Evolutionary conservation across 129 eudicot genomes (phyloP), one percentile per base, ranked within the genome.

Genomic region (Cynara cardunculus): DNA sequence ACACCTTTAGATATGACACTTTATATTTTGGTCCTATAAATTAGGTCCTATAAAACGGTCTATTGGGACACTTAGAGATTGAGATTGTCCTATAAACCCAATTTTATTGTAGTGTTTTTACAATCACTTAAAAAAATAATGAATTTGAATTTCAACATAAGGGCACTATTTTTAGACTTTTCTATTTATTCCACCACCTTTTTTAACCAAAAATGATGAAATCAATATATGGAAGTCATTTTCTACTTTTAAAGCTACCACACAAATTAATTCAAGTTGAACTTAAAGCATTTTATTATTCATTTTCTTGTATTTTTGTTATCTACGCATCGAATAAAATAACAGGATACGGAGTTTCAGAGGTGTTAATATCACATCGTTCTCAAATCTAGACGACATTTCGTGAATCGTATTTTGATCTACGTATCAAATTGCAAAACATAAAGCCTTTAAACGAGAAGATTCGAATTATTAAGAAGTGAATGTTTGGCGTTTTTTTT

Each of bases 221-320:
- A 37, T 71, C 71, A 19, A 7, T 79, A 71, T 25, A 22, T 71
- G 69, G 77, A 61, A 21, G 84, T 80, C 79, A 16, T 62, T 62
- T 73, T 80, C 84, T 25, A 80, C 78, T 80, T 80, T 80, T 25
- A 18, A 59, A 25, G 22, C 72, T 56, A 72, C 73, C 73, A 72
- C 84, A 62, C 11, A 37, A 5, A 49, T 5, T 12, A n/a, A 24
- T 69, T 24, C 16, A 72, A 80, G 41, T 61, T 25, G 83, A 34
- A 35, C 26, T 79, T 16, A 12, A 80, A 73, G 25, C 49, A 18
- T 73, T 41, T 25, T 22, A 21, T 7, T 22, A 41, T 73, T 6
- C 16, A 14, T 16, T 8, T 14, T 12, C 4, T 49, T 49, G 61
- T 49, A 14, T 16, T 16, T 16, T 16, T 3, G 16, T 49, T 14